These are phyloP conservation scores for Floccularia luteovirens DNA, from an alignment of 768 basidiomycete genomes.

Conservation along the genomic window DNA sequence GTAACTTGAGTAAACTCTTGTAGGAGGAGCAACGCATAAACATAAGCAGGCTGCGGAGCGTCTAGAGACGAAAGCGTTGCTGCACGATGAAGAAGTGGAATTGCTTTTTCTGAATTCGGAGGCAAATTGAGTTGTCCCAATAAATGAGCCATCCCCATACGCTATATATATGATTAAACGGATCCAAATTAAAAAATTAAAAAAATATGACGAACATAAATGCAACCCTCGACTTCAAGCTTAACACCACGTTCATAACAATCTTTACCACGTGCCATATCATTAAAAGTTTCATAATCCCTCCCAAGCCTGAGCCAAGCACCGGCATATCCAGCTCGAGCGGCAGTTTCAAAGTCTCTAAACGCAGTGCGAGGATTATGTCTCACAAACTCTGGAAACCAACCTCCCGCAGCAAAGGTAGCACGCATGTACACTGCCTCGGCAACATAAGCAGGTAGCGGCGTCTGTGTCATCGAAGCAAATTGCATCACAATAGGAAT, in stretches of 20 bases:
- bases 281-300: constrained; percentile 87
- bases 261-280: constrained; percentile 64
- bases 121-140: constrained; percentile 77
- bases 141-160: constrained; percentile 89
- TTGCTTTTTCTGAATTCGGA: constrained; percentile 42
- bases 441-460: constrained; percentile 38
- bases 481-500: constrained; percentile 58
- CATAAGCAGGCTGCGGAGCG: constrained; percentile 84
- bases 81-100: constrained; percentile 71
- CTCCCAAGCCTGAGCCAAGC: constrained; percentile 91
- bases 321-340: constrained; percentile 64
- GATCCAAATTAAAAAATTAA: constrained; percentile 2
- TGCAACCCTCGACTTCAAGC: constrained; percentile 67
- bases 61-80: constrained; percentile 67
- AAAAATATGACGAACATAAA: constrained; percentile 51
- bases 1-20: constrained; percentile 71
- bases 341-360: constrained; percentile 82
- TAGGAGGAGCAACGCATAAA: constrained; percentile 81
- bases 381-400: constrained; percentile 54
- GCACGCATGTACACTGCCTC: constrained; percentile 77
- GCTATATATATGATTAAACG: constrained; percentile 32
- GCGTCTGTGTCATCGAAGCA: constrained; percentile 17
- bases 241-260: constrained; percentile 84
- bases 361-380: constrained; percentile 78
- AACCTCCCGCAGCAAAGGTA: constrained; percentile 64